Evolutionary conservation across 306 rosid species (phyloP), one percentile per base, ranked within the genome.

Genomic region (Malus sylvestris): DNA sequence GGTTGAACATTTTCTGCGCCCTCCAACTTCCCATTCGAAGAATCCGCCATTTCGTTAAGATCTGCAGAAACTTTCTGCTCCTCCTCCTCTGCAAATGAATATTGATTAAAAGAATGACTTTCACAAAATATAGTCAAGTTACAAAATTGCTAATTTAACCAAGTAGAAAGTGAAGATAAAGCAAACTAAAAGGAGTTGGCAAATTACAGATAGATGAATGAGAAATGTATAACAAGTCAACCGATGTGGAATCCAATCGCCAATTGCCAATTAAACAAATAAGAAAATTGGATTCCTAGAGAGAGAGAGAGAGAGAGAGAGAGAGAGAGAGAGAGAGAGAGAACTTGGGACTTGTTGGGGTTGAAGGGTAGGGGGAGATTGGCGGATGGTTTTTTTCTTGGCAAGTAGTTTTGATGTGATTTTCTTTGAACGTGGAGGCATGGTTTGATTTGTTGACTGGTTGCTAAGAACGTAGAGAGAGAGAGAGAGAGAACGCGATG

Each of bases 41-140:
- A 70, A 58, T 62, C 89, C 51, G 82, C 96, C 93, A 90, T 88
- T 79, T 76, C 10, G 49, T 18, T 59, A 33, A 53, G 55, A 60
- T 46, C 52, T 70, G 83, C 75, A 51, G 71, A 72, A 68, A 65
- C 46, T 25, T 32, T 64, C 45, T 1, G 35, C 53, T n/a, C 74
- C 51, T 72, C 77, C 42, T 69, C 80, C 72, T 75, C 76, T 67
- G 53, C 81, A 27, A 87, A 77, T 57, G 70, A 61, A 33, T 33
- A 33, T 33, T 33, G 38, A 33, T 5, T 33, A 6, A 33, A 33
- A 33, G 8, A 33, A 33, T 6, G 8, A 8, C 38, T 33, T 33
- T 33, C 59, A 32, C 58, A 40, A 25, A 68, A 40, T 23, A n/a
- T 57, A 8, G 0, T 55, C 44, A 64, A 46, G 59, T 67, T 66